Evolutionary conservation across 2,329 filamentous ascomycete species (phyloP).

Genomic region (Alternaria burnsii): DNA sequence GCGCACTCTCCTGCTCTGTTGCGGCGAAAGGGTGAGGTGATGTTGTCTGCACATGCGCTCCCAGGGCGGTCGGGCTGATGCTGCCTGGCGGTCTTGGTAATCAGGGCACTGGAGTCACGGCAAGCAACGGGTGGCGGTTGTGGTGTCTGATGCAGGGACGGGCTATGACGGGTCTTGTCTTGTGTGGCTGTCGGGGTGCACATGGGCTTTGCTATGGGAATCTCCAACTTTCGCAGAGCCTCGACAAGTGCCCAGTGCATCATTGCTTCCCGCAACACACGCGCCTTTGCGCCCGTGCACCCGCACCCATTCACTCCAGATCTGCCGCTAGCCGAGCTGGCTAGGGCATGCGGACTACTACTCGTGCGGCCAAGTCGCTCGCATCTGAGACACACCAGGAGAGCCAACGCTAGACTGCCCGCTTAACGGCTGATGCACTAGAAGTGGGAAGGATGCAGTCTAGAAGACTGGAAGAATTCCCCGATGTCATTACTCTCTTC

Average conservation of each 20-base stretch:
- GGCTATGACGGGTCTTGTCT: background rate
- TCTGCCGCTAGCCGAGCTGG: conserved; percentile 19
- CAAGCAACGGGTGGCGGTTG: conserved; percentile 6
- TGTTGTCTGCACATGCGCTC: conserved; percentile 5
- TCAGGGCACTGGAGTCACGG: background rate
- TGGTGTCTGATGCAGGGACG: background rate
- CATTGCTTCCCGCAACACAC: conserved; percentile 2
- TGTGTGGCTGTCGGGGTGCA: background rate
- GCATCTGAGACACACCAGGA: conserved; percentile 14
- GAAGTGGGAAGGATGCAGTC: conserved; percentile 7
- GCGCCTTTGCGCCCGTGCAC: conserved; percentile 14
- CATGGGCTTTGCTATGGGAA: background rate
- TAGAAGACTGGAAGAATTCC: conserved; percentile 5
- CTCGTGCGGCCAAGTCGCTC: conserved; percentile 14
- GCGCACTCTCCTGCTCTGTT: conserved; percentile 2
- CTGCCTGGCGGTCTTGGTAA: conserved; percentile 21
- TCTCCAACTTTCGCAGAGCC: conserved; percentile 2
- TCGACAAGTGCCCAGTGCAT: conserved; percentile 10
- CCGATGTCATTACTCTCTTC: background rate
- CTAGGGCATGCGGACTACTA: conserved; percentile 16
- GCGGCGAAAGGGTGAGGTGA: conserved; percentile 1
- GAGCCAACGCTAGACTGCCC: conserved; percentile 9
- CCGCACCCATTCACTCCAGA: conserved; percentile 17
- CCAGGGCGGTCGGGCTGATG: conserved; percentile 13
- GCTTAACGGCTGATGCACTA: conserved; percentile 15